Conservation (phyloP, 1,284 basidiomycete genomes). For the Somion occarium region DNA sequence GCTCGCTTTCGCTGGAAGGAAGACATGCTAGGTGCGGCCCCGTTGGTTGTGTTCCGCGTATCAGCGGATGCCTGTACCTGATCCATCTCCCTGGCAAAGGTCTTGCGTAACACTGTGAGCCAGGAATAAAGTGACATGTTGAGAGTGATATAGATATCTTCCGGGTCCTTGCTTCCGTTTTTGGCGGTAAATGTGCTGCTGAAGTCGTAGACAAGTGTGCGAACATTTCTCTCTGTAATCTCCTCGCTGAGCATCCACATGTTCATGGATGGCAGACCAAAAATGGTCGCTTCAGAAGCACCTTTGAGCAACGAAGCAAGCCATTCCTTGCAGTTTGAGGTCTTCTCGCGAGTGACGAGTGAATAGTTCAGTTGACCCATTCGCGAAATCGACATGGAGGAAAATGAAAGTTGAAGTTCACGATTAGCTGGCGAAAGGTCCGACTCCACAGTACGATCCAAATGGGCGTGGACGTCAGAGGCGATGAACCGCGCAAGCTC, state of each 20-base stretch:
- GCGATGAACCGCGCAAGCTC: slow-evolving; percentile 73
- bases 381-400: slow-evolving; percentile 70
- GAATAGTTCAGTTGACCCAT: slow-evolving; percentile 53
- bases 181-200: slow-evolving; percentile 60
- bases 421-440: slow-evolving; percentile 47
- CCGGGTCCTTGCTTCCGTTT: slow-evolving; percentile 39
- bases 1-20: slow-evolving; percentile 1
- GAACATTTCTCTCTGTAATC: slow-evolving; percentile 31
- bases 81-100: slow-evolving; percentile 68
- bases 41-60: slow-evolving; percentile 21
- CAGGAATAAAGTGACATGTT: slow-evolving; percentile 78
- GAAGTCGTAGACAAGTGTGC: slow-evolving; percentile 63
- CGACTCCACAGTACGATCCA: slow-evolving; percentile 56
- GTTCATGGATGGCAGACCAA: slow-evolving; percentile 73
- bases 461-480: slow-evolving; percentile 57
- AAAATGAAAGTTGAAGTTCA: slow-evolving; percentile 65
- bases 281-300: slow-evolving; percentile 64
- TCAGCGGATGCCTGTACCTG: slow-evolving; percentile 59
- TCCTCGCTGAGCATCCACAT: slow-evolving; percentile 76
- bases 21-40: neutral
- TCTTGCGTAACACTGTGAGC: slow-evolving; percentile 72
- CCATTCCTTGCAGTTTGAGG: slow-evolving; percentile 47
- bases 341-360: slow-evolving; percentile 32
- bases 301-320: slow-evolving; percentile 49
- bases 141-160: slow-evolving; percentile 78